Base-by-base conservation (phyloP, 352 stramenopile genomes). In the Plasmopara halstedii region DNA sequence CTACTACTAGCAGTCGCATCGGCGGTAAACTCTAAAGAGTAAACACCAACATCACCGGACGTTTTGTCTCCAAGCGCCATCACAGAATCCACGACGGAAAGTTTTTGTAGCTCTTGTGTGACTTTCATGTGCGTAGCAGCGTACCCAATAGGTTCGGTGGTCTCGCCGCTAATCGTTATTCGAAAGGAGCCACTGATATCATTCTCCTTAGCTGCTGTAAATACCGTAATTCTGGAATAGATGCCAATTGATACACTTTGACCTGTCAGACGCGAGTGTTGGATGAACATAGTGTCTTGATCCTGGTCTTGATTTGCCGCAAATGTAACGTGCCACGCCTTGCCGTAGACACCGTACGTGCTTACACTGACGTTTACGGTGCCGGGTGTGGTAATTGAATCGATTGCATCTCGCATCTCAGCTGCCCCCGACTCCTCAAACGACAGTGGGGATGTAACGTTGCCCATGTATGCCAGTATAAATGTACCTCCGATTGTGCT, bases 321-420 rank as follows among this genome's bases (percentile, higher is more conserved):
- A 53, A 98, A 98, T 6, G 93, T 98, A 22, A 98, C 70, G 13
- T 86, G 60, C 92, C 94, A 98, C 3, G 76, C 66, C 39, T 79
- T 78, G 5, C 88, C 92, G 6, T 85, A 70, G 6, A 65, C 48
- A 1, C 78, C 73, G 19, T 84, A 85, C 29, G 71, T 60, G 20
- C 61, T 80, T 18, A 81, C 40, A 31, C 60, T 85, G 0, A 98
- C 88, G 27, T 94, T 81, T 10, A 98, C 90, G 6, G 65, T 73
- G n/a, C 82, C 78, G 14, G 50, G 33, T 13, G 41, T 40, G 11
- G 71, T 97, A 47, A 98, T 83, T 0, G 69, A 74, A 42, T 97
- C 74, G 17, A 98, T 79, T 2, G 85, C 88, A 13, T 72, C 74
- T 6, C 86, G 83, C 59, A 98, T 77, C 21, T 80, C 73, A 2